A percentile compares a stretch with the other conserved stretches of the same genome.
Conservation (phyloP, 352 stramenopile genomes). For the Thalassiosira pacifica region DNA sequence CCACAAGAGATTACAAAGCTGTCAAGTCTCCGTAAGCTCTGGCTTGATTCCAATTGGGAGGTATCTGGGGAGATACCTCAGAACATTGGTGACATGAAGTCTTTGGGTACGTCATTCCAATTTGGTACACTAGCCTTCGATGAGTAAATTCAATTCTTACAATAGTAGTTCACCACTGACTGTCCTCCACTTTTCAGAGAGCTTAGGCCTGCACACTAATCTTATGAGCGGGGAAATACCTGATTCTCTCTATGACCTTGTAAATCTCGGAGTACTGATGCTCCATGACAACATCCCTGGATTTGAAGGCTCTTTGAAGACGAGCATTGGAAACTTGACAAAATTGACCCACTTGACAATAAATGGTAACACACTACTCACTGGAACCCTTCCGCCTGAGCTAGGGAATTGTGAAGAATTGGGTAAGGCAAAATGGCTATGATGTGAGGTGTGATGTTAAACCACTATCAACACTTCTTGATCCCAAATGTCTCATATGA, state of each 20-base stretch:
- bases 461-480: background rate
- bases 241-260: conserved; percentile 39
- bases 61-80: conserved; percentile 36
- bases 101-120: conserved; percentile 22
- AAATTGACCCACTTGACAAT: conserved; percentile 54
- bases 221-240: conserved; percentile 19
- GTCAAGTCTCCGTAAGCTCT: conserved; percentile 43
- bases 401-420: conserved; percentile 45
- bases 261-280: conserved; percentile 8
- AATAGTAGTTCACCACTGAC: conserved; percentile 5
- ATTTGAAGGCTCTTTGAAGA: conserved; percentile 21
- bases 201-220: background rate
- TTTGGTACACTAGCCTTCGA: background rate
- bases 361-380: conserved; percentile 53
- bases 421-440: conserved; percentile 1
- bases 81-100: conserved; percentile 36
- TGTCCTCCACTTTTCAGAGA: background rate
- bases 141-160: background rate
- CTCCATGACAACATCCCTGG: background rate
- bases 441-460: background rate
- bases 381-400: conserved; percentile 54
- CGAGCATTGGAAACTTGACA: conserved; percentile 68
- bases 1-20: conserved; percentile 63
- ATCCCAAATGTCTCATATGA: background rate
- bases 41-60: conserved; percentile 47